Evolutionary conservation across 305 asterid species (phyloP).

Genomic region (Withania somnifera): DNA sequence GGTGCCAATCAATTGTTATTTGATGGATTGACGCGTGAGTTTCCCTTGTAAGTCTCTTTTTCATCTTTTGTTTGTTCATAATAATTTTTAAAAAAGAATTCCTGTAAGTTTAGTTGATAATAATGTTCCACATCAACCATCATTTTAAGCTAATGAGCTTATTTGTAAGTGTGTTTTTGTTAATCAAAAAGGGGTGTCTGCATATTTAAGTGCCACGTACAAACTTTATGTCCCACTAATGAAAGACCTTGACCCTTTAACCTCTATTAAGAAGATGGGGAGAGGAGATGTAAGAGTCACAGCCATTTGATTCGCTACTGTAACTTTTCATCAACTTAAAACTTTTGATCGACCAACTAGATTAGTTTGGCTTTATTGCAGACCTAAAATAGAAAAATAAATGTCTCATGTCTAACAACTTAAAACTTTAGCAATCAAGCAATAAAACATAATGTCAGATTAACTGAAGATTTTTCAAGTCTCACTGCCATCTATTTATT

Average conservation of each 20-base stretch:
- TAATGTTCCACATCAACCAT: not conserved
- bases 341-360: not conserved
- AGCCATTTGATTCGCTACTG: not conserved
- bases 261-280: not conserved
- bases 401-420: not conserved
- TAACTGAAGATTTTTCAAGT: not conserved
- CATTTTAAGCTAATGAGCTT: not conserved
- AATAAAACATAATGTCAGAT: not conserved
- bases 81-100: not conserved
- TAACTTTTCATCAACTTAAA: not conserved
- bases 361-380: not conserved
- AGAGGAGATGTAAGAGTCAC: not conserved
- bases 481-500: not conserved
- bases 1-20: slow-evolving; percentile 66
- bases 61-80: not conserved
- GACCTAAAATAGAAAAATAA: not conserved
- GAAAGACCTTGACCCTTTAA: not conserved
- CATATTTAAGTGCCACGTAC: not conserved
- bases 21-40: slow-evolving; percentile 78
- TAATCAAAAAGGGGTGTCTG: not conserved
- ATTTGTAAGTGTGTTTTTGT: not conserved
- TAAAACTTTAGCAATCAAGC: not conserved
- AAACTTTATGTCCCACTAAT: not conserved
- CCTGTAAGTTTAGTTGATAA: not conserved
- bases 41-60: slow-evolving; percentile 60